These are phyloP conservation scores for Hyphodiscus sp. DNA, from an alignment of 2,329 filamentous ascomycete species.

Conservation along the genomic window DNA sequence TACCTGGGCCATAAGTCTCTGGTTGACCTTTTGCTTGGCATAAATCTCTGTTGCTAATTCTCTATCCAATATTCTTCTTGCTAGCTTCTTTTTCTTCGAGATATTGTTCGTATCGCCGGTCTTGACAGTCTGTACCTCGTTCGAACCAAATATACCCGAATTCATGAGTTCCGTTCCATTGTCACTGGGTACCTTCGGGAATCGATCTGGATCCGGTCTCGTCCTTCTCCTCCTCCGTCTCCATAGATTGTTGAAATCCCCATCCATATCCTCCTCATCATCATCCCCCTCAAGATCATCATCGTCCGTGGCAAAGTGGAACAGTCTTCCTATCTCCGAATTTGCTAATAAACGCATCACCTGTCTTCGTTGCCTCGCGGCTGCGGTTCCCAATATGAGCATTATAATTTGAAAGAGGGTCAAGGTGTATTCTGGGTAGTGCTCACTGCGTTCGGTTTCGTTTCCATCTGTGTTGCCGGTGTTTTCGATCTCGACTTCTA, in stretches of 20 bases:
- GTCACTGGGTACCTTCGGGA: slow-evolving; percentile 80
- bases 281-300: slow-evolving; percentile 15
- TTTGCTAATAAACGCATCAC: slow-evolving; percentile 21
- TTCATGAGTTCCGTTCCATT: slow-evolving; percentile 73
- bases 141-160: slow-evolving; percentile 71
- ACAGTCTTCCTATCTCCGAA: slow-evolving; percentile 17
- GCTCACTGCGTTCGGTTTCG: slow-evolving; percentile 21
- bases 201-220: slow-evolving; percentile 49
- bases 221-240: slow-evolving; percentile 38
- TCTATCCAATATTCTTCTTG: slow-evolving; percentile 68
- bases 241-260: slow-evolving; percentile 31
- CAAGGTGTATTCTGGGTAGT: slow-evolving; percentile 20
- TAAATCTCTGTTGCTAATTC: slow-evolving; percentile 68
- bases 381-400: slow-evolving; percentile 25
- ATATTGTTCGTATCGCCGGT: slow-evolving; percentile 39
- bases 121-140: slow-evolving; percentile 46
- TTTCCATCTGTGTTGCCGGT: background rate
- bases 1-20: slow-evolving; percentile 62
- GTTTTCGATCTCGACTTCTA: background rate
- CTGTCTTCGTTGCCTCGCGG: slow-evolving; percentile 15
- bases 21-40: slow-evolving; percentile 53
- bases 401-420: slow-evolving; percentile 20
- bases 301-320: slow-evolving; percentile 13
- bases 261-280: slow-evolving; percentile 6
- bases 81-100: slow-evolving; percentile 47